Evolutionary conservation across 2,329 filamentous ascomycete species (phyloP).

Genomic region (Fulvia fulva): DNA sequence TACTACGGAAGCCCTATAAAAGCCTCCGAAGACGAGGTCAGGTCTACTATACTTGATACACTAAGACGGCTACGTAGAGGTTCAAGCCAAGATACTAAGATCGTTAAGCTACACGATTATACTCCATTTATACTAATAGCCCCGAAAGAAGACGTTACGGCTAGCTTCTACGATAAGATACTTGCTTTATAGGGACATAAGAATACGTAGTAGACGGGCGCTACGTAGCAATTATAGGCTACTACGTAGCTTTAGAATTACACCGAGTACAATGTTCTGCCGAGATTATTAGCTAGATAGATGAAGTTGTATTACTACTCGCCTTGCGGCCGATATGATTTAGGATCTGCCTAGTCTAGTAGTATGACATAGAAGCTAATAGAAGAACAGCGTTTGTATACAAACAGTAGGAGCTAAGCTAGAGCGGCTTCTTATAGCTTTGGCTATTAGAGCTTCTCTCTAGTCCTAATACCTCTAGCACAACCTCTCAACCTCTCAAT

Average conservation of each 20-base stretch:
- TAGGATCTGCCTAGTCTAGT: neutral
- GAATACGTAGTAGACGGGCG: conserved; percentile 29
- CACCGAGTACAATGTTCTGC: conserved; percentile 18
- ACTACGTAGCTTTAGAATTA: conserved; percentile 32
- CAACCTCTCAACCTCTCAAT: no score
- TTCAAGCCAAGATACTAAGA: neutral
- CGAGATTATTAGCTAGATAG: neutral
- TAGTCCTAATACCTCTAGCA: no score
- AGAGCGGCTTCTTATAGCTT: neutral
- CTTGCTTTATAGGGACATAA: conserved; percentile 25
- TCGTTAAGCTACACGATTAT: conserved; percentile 25
- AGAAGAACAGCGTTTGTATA: neutral
- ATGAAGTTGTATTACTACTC: neutral
- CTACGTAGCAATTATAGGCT: conserved; percentile 31
- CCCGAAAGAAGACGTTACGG: conserved; percentile 20
- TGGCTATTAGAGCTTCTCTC: neutral
- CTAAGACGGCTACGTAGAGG: no score
- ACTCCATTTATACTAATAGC: conserved; percentile 26
- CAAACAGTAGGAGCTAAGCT: neutral
- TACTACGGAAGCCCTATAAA: no score
- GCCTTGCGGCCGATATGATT: no score
- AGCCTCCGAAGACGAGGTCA: no score
- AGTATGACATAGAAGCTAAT: neutral
- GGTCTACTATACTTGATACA: no score
- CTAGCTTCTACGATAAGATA: conserved; percentile 27